Conservation (phyloP, 208 protist genomes). For the Trypanosoma cruzi region DNA sequence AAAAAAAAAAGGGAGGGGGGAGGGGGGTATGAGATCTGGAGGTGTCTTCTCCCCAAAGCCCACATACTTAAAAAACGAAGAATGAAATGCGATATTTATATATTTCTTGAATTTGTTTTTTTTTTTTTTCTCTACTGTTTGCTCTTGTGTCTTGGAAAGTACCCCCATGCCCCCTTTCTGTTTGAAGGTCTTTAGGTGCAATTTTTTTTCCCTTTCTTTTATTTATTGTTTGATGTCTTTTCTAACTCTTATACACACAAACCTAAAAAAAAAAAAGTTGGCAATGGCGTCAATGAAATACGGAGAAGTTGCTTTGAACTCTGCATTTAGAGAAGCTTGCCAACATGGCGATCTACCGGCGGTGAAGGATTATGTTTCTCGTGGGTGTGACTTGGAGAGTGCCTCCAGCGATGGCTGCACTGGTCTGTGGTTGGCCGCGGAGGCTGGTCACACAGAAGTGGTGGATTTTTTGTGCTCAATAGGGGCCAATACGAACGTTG, state of each 20-base stretch:
- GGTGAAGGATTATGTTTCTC: constrained; percentile 4
- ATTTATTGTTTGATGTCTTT: not conserved
- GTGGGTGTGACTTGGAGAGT: constrained; percentile 4
- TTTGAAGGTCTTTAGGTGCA: not conserved
- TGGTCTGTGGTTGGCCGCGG: constrained; percentile 39
- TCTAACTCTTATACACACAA: not conserved
- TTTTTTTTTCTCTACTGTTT: not conserved
- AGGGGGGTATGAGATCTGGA: not conserved
- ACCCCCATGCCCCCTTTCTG: not conserved
- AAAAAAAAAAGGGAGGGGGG: not conserved
- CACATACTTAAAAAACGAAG: not conserved
- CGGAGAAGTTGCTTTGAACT: not conserved
- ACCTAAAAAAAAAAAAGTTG: not conserved
- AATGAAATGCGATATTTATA: constrained; percentile 1
- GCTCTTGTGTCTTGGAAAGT: not conserved
- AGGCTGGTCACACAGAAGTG: constrained; percentile 22
- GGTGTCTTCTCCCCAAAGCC: not conserved
- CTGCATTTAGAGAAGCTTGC: constrained; percentile 16
- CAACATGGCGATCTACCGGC: constrained; percentile 1
- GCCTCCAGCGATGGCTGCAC: constrained; percentile 21
- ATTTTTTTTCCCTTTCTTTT: not conserved
- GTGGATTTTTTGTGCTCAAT: constrained; percentile 23
- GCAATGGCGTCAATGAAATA: not conserved
- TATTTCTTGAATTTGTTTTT: not conserved
- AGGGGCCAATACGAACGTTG: constrained; percentile 14